These are phyloP conservation scores for Fusarium xyrophilum DNA, from an alignment of 2,329 filamentous ascomycete genomes.

Conservation along the genomic window DNA sequence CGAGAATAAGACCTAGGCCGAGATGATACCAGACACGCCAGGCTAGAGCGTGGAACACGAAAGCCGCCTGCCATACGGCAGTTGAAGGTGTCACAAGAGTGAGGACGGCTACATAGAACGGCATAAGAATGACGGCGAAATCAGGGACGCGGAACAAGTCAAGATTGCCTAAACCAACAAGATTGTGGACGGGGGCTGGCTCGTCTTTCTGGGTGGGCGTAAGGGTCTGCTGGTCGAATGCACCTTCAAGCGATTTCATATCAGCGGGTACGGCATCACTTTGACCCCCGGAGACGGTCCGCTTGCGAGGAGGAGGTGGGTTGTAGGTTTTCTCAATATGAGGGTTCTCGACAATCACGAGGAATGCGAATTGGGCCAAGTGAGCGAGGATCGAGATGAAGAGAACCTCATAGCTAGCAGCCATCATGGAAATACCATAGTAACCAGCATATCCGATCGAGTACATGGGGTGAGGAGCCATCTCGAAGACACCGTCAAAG, in stretches of 20 bases:
- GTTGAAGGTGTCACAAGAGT: constrained; percentile 81
- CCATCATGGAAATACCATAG: constrained; percentile 98
- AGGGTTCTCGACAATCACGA: constrained; percentile 91
- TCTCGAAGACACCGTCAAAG: constrained; percentile 98
- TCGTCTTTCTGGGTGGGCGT: constrained; percentile 44
- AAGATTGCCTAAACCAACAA: constrained; percentile 82
- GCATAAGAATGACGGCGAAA: constrained; percentile 77
- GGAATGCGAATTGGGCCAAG: constrained; percentile 90
- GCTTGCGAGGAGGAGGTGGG: constrained; percentile 77
- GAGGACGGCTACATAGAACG: constrained; percentile 76
- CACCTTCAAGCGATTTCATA: constrained; percentile 28
- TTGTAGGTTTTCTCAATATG: constrained; percentile 99
- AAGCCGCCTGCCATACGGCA: constrained; percentile 75
- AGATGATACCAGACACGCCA: constrained; percentile 94
- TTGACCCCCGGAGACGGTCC: constrained; percentile 47
- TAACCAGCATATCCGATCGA: constrained; percentile 97
- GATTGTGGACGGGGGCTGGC: constrained; percentile 77
- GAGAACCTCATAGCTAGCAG: constrained; percentile 94
- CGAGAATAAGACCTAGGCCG: constrained; percentile 84
- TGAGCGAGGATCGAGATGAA: constrained; percentile 97
- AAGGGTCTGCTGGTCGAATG: constrained; percentile 38
- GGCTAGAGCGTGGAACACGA: constrained; percentile 77
- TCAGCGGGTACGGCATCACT: constrained; percentile 43
- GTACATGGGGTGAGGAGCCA: constrained; percentile 99
- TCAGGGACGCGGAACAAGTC: constrained; percentile 90